Evolutionary conservation across 2,329 filamentous ascomycete species (phyloP).

Genomic region (Trichoderma aggressivum): DNA sequence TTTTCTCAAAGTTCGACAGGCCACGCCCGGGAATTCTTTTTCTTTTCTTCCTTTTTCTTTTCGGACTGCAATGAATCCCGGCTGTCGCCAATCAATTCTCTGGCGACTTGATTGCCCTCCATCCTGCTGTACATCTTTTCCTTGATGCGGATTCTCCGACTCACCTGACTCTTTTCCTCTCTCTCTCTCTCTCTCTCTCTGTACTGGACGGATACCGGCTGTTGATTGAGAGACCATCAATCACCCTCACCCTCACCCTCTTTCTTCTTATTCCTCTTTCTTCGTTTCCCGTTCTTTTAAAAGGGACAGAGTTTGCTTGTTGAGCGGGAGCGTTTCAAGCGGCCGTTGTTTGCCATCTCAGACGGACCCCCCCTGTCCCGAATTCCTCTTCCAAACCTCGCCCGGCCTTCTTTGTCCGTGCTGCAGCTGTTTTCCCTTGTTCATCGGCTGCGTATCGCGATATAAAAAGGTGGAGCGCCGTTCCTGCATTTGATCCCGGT

Average conservation of each 20-base stretch:
- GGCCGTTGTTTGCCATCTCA: background rate
- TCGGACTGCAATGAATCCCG: background rate
- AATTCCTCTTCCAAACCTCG: background rate
- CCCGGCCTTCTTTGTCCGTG: background rate
- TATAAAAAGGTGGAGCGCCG: slow-evolving; percentile 2
- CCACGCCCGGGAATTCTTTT: background rate
- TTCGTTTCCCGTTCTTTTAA: background rate
- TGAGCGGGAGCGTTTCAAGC: background rate
- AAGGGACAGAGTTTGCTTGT: background rate
- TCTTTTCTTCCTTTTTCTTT: background rate
- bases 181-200: too few relatives aligned
- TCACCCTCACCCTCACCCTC: background rate
- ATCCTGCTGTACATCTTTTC: slow-evolving; percentile 1
- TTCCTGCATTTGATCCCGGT: background rate
- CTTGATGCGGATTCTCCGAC: slow-evolving; percentile 1
- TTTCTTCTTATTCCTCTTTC: background rate
- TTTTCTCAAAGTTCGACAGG: too few relatives aligned
- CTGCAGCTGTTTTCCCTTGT: background rate
- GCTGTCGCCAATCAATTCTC: background rate
- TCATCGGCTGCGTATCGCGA: background rate
- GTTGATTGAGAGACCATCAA: background rate
- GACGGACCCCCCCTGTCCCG: background rate
- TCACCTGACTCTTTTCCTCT: background rate
- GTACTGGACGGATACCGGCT: background rate
- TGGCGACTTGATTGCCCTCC: background rate